phyloP scores from a whole-genome alignment of 108 stramenopile genomes.

The Nitzschia putrida region DNA sequence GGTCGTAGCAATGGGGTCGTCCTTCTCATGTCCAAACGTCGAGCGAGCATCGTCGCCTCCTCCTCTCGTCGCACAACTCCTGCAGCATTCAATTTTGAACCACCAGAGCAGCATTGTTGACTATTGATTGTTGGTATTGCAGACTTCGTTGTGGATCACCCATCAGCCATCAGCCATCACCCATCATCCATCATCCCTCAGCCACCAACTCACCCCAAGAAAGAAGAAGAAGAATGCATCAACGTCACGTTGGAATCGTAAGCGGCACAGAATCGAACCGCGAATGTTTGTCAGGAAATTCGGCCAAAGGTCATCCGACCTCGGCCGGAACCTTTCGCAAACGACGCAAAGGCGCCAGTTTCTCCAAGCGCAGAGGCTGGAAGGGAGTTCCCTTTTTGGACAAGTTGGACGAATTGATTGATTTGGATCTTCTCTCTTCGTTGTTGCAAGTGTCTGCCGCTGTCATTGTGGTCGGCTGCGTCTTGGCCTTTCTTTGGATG shows the following conservation, averaged over 20 bases:
- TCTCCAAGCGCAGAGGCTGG: neutral
- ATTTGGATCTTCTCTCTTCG: constrained; percentile 18
- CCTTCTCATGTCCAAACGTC: too few relatives aligned
- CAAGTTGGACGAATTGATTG: neutral
- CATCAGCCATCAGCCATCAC: too few relatives aligned
- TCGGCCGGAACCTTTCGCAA: neutral
- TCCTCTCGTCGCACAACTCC: too few relatives aligned
- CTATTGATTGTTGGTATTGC: too few relatives aligned
- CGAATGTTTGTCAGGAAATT: neutral
- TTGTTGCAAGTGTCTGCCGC: constrained; percentile 13
- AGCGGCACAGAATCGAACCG: neutral
- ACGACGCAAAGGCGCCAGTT: neutral
- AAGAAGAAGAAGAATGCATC: constrained; percentile 14
- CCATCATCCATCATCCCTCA: too few relatives aligned
- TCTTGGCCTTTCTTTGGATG: neutral
- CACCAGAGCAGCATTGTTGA: too few relatives aligned
- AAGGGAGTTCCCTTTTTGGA: neutral
- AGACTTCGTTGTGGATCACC: too few relatives aligned
- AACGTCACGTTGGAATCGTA: constrained; percentile 4
- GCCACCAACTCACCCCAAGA: neutral
- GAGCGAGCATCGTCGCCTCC: too few relatives aligned
- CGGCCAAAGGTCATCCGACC: neutral
- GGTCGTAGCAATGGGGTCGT: too few relatives aligned
- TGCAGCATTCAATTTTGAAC: too few relatives aligned
- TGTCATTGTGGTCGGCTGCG: constrained; percentile 23